Conservation (phyloP, 768 basidiomycete species). For the Leccinellum luteum region DNA sequence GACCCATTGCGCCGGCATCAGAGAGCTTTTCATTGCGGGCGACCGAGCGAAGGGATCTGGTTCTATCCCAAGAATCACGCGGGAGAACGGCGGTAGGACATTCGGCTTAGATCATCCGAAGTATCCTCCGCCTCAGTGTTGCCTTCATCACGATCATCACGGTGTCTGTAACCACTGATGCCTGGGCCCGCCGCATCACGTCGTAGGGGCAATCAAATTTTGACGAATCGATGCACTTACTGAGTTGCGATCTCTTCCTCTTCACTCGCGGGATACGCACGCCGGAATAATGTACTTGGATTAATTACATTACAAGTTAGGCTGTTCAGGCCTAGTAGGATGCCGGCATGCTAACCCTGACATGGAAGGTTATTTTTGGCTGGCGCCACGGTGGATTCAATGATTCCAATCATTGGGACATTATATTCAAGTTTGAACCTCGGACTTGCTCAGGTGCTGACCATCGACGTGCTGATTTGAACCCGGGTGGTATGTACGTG, state of each 20-base stretch:
- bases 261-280: slow-evolving; percentile 22
- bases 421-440: neutral
- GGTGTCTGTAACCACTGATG: slow-evolving; percentile 11
- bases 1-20: slow-evolving; percentile 22
- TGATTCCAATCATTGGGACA: neutral
- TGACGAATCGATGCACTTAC: slow-evolving; percentile 10
- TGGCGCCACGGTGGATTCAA: neutral
- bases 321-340: neutral
- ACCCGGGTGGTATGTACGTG: neutral
- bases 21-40: slow-evolving; percentile 14
- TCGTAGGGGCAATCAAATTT: slow-evolving; percentile 23
- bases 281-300: slow-evolving; percentile 1
- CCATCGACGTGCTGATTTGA: neutral
- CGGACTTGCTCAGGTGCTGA: neutral
- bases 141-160: slow-evolving; percentile 6
- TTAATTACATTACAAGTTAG: slow-evolving; percentile 8
- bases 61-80: slow-evolving; percentile 11
- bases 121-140: slow-evolving; percentile 2
- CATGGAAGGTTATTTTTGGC: neutral
- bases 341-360: slow-evolving; percentile 17
- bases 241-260: slow-evolving; percentile 16
- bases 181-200: slow-evolving; percentile 1
- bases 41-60: slow-evolving; percentile 14
- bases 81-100: slow-evolving; percentile 8
- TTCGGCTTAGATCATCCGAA: slow-evolving; percentile 11